These are phyloP conservation scores for Phoenix dactylifera DNA, from an alignment of 176 grass and related monocot genomes.

Conservation along the genomic window DNA sequence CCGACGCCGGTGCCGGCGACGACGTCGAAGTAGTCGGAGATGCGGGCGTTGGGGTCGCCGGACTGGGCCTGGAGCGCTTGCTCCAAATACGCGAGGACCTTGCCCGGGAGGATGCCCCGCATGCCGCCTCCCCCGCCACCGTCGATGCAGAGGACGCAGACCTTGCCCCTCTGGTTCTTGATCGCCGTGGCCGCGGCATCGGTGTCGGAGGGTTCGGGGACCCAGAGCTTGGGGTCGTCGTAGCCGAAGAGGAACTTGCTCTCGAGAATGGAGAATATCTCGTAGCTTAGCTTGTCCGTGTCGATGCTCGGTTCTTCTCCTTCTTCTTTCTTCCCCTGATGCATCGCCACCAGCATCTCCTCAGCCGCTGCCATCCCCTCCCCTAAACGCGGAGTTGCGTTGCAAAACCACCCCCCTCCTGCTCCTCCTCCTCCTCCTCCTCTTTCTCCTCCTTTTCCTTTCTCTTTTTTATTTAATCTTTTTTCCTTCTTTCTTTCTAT, in stretches of 20 bases:
- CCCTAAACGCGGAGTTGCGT: no score
- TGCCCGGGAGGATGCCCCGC: conserved; percentile 53
- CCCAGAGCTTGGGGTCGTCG: conserved; percentile 41
- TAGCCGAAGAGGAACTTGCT: conserved; percentile 99
- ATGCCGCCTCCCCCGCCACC: conserved; percentile 61
- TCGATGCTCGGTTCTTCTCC: conserved; percentile 37
- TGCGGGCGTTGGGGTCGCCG: conserved; percentile 47
- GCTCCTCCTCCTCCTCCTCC: no score
- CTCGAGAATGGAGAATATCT: conserved; percentile 98
- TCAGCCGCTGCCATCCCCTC: conserved; percentile 45
- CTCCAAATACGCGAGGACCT: conserved; percentile 78
- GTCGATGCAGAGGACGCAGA: conserved; percentile 80
- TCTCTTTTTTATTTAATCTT: not conserved
- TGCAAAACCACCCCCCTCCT: no score
- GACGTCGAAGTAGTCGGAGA: conserved; percentile 95
- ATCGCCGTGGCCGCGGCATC: conserved; percentile 10
- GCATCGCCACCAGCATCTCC: conserved; percentile 57
- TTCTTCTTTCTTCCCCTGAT: conserved; percentile 16
- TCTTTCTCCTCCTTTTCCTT: no score
- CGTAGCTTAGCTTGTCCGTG: conserved; percentile 92
- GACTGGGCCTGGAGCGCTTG: conserved; percentile 58
- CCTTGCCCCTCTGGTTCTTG: conserved; percentile 62
- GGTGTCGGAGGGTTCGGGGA: conserved; percentile 24
- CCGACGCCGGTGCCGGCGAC: conserved; percentile 71
- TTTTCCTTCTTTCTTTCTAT: no score